Evolutionary conservation across 2,329 filamentous ascomycete species (phyloP), one percentile per base, ranked within the genome.

Genomic region (Ophiognomonia clavigignenti-juglandacearum): DNA sequence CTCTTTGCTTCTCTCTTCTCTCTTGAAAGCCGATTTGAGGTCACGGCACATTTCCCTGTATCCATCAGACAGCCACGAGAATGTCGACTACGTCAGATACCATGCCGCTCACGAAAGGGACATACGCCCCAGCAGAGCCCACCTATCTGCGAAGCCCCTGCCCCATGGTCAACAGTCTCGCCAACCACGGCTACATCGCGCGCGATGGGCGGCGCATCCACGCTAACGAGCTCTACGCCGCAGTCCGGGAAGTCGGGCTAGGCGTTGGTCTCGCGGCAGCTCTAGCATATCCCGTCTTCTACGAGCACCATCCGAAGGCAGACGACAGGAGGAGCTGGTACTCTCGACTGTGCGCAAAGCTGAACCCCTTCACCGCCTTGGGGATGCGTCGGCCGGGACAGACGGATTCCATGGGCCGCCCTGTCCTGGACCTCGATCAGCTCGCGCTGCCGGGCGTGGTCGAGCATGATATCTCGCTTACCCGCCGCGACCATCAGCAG

Each of bases 81-180:
- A n/a, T n/a, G n/a, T n/a, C n/a, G n/a, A n/a, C n/a, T n/a, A n/a
- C n/a, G n/a, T n/a, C n/a, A n/a, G n/a, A n/a, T n/a, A n/a, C n/a
- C n/a, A n/a, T n/a, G n/a, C 24, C 24, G 24, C 24, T 26, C 24
- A 26, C 24, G 6, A 26, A 26, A 26, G 24, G 24, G 6, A 26
- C 10, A 10, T 26, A 6, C 10, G 6, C 24, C 24, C 24, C 24
- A 10, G 24, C 24, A 6, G 6, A 26, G 24, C 24, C 24, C 24
- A 26, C 24, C 24, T 6, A 26, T 10, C 24, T 6, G 6, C 6
- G 24, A 26, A 26, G 24, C 24, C 43, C 43, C 19, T 45, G 34
- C 32, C 43, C 43, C 5, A 45, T 45, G 35, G 34, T 45, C 19
- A 45, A 45, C 43, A 29, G 34, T 6, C 43, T 45, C 14, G 43